Evolutionary conservation across 1,139 yeast genomes (phyloP), one percentile per base, ranked within the genome.

Genomic region (Yamadazyma mexicana): DNA sequence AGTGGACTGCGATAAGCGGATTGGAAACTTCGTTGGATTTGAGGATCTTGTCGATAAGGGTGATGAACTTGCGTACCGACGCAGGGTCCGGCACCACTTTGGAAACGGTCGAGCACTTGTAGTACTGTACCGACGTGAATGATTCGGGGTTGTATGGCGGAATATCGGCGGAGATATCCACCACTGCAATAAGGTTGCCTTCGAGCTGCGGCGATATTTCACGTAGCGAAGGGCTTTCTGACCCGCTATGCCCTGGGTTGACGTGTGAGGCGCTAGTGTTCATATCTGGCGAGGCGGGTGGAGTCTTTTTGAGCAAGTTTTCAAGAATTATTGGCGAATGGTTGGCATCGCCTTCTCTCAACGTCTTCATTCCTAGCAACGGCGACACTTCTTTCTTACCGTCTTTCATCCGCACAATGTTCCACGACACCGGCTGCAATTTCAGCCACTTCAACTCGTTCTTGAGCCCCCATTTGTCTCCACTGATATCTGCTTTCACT

Each of bases 381-480:
- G 77, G 79, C 0, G 84, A 65, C 1, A 62, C 54, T 5, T 68
- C 76, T 1, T 39, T 35, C 7, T 62, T 62, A 9, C 40, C 40
- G 4, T 42, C 43, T 31, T 79, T 66, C 4, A 65, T 55, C 10
- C 34, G 4, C 14, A n/a, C 12, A 15, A 79, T 65, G 38, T 68
- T 72, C 34, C 47, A 62, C 27, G 75, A 82, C 1, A 81, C 67
- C 0, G 82, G 71, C 38, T 70, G 69, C 4, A 81, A 68, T 31
- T 71, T 64, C 54, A 74, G 69, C 94, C 94, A 85, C 56, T 85
- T 85, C 44, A 68, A 70, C 54, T 83, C 87, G 54, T 85, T 85
- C 57, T 85, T 85, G 46, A 85, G 61, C 23, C 89, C 87, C 92
- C 92, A 85, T 58, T 85, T 85, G 50, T 79, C 84, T 1, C 84